Evolutionary conservation across 768 basidiomycete species (phyloP).

Genomic region (Trametes cinnabarina): DNA sequence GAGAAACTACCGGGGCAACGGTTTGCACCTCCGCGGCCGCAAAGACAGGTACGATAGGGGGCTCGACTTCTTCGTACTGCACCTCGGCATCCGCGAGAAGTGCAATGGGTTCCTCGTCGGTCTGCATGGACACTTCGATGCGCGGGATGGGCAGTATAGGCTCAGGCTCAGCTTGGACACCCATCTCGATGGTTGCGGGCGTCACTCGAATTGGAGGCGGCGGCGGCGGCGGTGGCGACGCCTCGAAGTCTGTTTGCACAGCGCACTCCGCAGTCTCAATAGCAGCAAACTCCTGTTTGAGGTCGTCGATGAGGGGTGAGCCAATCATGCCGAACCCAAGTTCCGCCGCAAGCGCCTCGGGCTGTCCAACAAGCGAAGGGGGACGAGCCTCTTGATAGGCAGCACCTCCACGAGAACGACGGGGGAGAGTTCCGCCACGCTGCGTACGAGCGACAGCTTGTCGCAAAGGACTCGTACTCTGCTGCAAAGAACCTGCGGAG

Average conservation of each 20-base stretch:
- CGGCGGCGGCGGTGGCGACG: constrained; percentile 24
- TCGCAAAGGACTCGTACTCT: constrained; percentile 59
- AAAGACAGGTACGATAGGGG: constrained; percentile 20
- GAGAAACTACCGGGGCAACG: constrained; percentile 3
- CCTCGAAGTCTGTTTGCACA: constrained; percentile 64
- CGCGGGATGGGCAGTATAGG: constrained; percentile 19
- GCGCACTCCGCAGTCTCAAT: constrained; percentile 57
- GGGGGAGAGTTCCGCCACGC: constrained; percentile 48
- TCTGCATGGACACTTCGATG: constrained; percentile 33
- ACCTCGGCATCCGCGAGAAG: constrained; percentile 47
- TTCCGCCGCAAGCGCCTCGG: constrained; percentile 63
- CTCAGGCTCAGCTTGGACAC: constrained; percentile 34
- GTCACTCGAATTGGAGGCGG: constrained; percentile 28
- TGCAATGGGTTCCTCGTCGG: constrained; percentile 25
- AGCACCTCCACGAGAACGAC: constrained; percentile 62
- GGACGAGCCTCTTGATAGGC: constrained; percentile 71
- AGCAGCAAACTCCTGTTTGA: constrained; percentile 34
- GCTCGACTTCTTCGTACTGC: constrained; percentile 41
- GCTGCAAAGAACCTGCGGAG: constrained; percentile 40
- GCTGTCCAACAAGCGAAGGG: constrained; percentile 66
- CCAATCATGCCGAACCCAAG: constrained; percentile 47
- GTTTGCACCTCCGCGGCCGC: constrained; percentile 24
- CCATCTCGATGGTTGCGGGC: constrained; percentile 32
- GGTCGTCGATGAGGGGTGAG: constrained; percentile 38
- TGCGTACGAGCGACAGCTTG: constrained; percentile 49